These are phyloP conservation scores for Vitis riparia DNA, from an alignment of 164 flowering plant species.

Conservation along the genomic window DNA sequence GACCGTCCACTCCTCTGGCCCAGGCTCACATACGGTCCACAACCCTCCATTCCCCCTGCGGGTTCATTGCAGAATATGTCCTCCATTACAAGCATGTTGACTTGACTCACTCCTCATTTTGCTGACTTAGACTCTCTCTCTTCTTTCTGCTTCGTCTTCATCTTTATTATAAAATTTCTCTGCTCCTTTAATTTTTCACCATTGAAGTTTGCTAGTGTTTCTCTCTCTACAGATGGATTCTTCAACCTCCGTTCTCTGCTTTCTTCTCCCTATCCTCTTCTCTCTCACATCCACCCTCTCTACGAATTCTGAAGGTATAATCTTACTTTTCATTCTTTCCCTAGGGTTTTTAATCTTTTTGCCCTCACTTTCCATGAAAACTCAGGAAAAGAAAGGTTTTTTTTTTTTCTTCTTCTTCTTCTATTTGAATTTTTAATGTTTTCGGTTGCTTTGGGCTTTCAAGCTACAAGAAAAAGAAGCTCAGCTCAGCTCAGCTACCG, in stretches of 20 bases:
- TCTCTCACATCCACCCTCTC: conserved; percentile 31
- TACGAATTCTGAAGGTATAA: conserved; percentile 67
- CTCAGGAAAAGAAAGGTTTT: background rate
- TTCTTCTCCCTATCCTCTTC: conserved; percentile 29
- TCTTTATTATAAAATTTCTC: background rate
- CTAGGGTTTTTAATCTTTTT: background rate
- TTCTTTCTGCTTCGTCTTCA: background rate
- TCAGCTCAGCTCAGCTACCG: too few species aligned
- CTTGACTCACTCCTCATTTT: background rate
- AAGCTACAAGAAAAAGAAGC: too few species aligned
- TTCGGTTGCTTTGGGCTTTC: too few species aligned
- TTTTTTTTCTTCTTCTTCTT: background rate
- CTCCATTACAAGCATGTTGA: background rate
- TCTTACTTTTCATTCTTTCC: background rate
- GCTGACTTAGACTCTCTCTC: background rate
- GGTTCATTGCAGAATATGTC: background rate
- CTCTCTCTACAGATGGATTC: conserved; percentile 21
- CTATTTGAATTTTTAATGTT: background rate
- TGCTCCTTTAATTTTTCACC: too few species aligned
- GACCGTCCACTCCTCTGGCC: too few species aligned
- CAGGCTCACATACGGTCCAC: too few species aligned
- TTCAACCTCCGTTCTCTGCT: conserved; percentile 12
- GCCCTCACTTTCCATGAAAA: background rate
- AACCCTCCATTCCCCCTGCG: too few species aligned
- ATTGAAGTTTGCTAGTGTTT: conserved; percentile 1